Conservation (phyloP, 192 early-diverging fungal genomes). For the Powellomyces hirtus region DNA sequence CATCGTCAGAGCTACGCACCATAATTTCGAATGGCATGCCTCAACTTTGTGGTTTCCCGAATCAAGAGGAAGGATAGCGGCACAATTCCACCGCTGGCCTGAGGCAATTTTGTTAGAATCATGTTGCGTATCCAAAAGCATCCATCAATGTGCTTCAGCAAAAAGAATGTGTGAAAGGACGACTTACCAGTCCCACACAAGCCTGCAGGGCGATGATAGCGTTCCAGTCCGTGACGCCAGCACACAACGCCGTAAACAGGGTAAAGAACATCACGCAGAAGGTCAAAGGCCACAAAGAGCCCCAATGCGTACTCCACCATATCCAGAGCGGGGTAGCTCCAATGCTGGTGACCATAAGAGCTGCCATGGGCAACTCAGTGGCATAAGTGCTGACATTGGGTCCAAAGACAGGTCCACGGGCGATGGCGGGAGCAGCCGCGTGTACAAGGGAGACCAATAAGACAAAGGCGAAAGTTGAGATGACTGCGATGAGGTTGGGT, state of each 20-base stretch:
- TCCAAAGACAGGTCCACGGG: conserved; percentile 1
- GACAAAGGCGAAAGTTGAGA: background rate
- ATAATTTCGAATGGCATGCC: background rate
- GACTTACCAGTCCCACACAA: background rate
- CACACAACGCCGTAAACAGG: background rate
- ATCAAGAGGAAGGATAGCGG: background rate
- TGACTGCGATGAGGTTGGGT: background rate
- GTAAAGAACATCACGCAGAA: background rate
- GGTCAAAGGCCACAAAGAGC: background rate
- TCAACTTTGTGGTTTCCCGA: background rate
- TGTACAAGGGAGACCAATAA: background rate
- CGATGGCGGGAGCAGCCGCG: background rate
- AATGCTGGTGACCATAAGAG: background rate
- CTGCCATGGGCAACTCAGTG: background rate
- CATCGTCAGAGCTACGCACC: background rate
- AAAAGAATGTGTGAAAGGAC: no score
- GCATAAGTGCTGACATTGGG: background rate
- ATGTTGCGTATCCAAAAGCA: no score
- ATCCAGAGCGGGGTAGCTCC: background rate
- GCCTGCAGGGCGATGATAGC: background rate
- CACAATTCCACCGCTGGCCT: background rate
- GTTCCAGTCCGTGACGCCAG: background rate
- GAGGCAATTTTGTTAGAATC: no score
- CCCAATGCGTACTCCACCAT: background rate
- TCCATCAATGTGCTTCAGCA: no score